A percentile compares a stretch with the other conserved stretches of the same genome.
phyloP scores from a whole-genome alignment of 164 flowering plant genomes.

The Echeveria elegans region DNA sequence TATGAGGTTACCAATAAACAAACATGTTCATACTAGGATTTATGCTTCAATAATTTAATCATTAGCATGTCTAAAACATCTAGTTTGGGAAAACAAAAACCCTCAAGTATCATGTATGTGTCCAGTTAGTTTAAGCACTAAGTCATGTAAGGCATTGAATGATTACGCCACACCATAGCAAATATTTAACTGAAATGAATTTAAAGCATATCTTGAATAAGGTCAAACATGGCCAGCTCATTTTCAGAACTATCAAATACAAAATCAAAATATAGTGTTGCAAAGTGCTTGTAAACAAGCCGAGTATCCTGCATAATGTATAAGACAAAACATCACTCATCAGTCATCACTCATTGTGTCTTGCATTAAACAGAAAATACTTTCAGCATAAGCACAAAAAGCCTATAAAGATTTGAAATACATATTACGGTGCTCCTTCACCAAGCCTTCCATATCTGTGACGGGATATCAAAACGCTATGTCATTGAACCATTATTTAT shows the following conservation, averaged over 20 bases:
- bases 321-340: not conserved
- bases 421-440: no score
- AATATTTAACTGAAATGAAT: not conserved
- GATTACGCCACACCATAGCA: not conserved
- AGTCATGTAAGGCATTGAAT: not conserved
- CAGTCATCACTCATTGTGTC: no score
- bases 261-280: slow-evolving; percentile 81
- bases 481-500: no score
- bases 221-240: slow-evolving; percentile 96
- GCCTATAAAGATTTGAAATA: no score
- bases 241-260: slow-evolving; percentile 87
- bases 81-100: not conserved
- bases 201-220: slow-evolving; percentile 71
- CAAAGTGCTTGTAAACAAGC: slow-evolving; percentile 88
- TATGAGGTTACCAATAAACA: not conserved
- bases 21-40: not conserved
- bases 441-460: no score
- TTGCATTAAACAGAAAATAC: no score
- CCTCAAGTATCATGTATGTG: not conserved
- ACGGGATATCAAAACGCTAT: no score
- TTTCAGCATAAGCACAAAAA: no score
- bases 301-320: slow-evolving; percentile 47
- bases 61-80: not conserved
- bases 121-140: not conserved
- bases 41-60: not conserved